phyloP scores from a whole-genome alignment of 495 filamentous ascomycete species.

The Tirmania nivea region DNA sequence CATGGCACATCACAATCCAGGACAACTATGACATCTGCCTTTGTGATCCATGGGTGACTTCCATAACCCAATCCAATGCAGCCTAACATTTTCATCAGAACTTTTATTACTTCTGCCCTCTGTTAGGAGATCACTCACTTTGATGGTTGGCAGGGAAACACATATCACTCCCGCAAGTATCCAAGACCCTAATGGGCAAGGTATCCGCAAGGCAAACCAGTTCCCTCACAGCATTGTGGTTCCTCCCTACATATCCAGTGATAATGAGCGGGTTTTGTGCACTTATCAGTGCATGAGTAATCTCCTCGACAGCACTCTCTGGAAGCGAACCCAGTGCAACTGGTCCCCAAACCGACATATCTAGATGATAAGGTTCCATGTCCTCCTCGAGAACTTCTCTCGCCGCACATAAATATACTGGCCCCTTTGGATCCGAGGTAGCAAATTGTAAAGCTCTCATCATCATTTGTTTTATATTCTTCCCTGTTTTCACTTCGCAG shows the following conservation, averaged over 20 bases:
- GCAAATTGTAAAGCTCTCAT: conserved; percentile 80
- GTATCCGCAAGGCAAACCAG: conserved; percentile 58
- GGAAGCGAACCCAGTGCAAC: conserved; percentile 59
- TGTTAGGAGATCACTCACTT: no score
- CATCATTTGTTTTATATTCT: conserved; percentile 91
- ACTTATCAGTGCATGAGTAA: conserved; percentile 45
- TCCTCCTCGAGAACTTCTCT: conserved; percentile 89
- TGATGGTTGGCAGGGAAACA: conserved; percentile 69
- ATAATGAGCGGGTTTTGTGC: conserved; percentile 62
- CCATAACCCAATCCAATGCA: conserved; percentile 63
- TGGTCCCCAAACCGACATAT: conserved; percentile 52
- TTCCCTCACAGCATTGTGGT: conserved; percentile 43
- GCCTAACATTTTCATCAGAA: conserved; percentile 16
- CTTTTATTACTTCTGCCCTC: no score
- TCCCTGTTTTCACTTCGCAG: conserved; percentile 77
- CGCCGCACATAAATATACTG: conserved; percentile 66
- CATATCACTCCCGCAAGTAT: conserved; percentile 87
- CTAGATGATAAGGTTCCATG: conserved; percentile 54
- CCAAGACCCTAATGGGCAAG: conserved; percentile 60
- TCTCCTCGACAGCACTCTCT: conserved; percentile 37
- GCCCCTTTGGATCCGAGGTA: conserved; percentile 55
- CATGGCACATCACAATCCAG: conserved; percentile 68
- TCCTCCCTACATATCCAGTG: conserved; percentile 65
- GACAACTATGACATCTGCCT: conserved; percentile 68
- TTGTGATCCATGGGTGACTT: conserved; percentile 46